Evolutionary conservation across 1,139 yeast species (phyloP), one percentile per base, ranked within the genome.

Genomic region (Meyerozyma athensensis): DNA sequence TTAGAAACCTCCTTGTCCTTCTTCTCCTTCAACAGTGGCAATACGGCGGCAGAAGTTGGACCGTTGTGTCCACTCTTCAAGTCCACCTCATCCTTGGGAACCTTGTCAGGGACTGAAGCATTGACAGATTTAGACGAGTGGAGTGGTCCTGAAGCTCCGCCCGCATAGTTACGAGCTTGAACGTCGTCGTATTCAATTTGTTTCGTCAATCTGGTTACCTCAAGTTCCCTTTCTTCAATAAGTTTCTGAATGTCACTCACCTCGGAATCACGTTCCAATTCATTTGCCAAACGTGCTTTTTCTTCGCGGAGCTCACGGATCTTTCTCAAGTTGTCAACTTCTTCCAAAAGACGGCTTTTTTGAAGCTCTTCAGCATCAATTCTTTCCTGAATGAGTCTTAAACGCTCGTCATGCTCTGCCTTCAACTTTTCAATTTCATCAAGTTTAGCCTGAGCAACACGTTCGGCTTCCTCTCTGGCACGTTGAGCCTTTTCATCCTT

Each of bases 291-390:
- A 42, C 59, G 56, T 4, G 59, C 59, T 45, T 61, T 65, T 42
- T 65, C 69, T 50, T 62, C 70, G 48, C 68, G 61, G 45, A 65
- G 61, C 36, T 58, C 56, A 42, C 61, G 55, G 41, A 65, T 63
- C 40, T 63, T 63, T 47, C 61, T 62, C 56, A 65, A 60, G 45
- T 64, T 63, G 31, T 56, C 67, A 41, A 65, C 68, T 47, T 65
- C 72, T 41, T 63, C 69, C 39, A 58, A 42, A 35, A 65, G 54
- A 45, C 70, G 58, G 19, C 52, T 43, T 44, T 60, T 65, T 50
- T 64, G 67, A 37, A 61, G 48, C 39, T 61, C 67, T 49, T 65
- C 72, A 37, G 58, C 60, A 34, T 59, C 65, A 39, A 63, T 53
- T 42, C 61, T 56, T 36, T 60, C 53, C 46, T 55, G 54, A 48